These are phyloP conservation scores for Arxiozyma heterogenica DNA, from an alignment of 1,139 yeast genomes.

Conservation along the genomic window DNA sequence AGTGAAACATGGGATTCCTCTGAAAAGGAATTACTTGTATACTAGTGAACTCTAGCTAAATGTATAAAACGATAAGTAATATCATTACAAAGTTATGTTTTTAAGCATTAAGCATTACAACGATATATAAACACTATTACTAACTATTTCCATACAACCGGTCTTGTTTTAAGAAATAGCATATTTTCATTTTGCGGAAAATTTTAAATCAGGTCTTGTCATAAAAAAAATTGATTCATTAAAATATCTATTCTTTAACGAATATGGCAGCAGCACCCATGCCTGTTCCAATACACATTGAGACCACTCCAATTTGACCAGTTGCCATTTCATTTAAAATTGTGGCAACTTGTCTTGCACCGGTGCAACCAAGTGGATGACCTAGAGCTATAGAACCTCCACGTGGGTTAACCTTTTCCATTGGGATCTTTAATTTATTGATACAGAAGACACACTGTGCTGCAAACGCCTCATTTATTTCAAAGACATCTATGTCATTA, in stretches of 20 bases:
- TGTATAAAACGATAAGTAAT: too few species aligned
- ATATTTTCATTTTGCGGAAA: neutral
- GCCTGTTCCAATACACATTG: conserved; percentile 97
- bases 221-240: neutral
- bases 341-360: conserved; percentile 91
- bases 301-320: conserved; percentile 81
- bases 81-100: too few species aligned
- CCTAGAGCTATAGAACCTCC: conserved; percentile 98
- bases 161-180: neutral
- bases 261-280: conserved; percentile 95
- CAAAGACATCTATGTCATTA: conserved; percentile 65
- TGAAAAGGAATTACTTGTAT: too few species aligned
- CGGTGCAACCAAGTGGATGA: conserved; percentile 93
- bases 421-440: conserved; percentile 54
- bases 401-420: conserved; percentile 69
- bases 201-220: neutral
- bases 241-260: conserved; percentile 47
- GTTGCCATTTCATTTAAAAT: conserved; percentile 66
- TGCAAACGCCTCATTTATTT: conserved; percentile 94
- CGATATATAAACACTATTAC: neutral
- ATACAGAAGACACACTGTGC: conserved; percentile 83
- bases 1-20: too few species aligned
- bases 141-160: neutral
- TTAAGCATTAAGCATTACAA: too few species aligned
- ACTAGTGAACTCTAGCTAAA: too few species aligned